Percentiles rank a stretch among this genome's conserved stretches.
phyloP scores from a whole-genome alignment of 371 early-diverging fungal species.

The Neoconidiobolus thromboides region DNA sequence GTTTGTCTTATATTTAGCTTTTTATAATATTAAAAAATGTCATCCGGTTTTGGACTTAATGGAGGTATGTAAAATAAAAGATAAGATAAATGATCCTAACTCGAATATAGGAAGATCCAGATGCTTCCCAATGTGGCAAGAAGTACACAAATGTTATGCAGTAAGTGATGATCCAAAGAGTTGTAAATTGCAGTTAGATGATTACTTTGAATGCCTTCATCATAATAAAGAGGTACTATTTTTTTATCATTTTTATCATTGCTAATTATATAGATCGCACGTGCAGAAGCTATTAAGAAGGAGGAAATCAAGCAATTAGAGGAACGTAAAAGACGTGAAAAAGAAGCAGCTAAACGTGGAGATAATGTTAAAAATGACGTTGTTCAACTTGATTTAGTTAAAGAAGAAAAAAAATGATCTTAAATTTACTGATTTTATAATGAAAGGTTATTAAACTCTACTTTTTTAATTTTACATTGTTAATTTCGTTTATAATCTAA shows the following conservation, averaged over 20 bases:
- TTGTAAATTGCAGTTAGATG: conserved; percentile 50
- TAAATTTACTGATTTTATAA: no score
- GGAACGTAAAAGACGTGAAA: neutral
- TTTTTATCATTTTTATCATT: neutral
- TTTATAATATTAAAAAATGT: conserved; percentile 11
- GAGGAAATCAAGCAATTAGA: neutral
- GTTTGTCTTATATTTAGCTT: no score
- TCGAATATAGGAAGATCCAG: conserved; percentile 43
- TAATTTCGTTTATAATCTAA: no score
- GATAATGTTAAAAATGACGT: neutral
- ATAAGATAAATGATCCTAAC: neutral
- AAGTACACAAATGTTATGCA: conserved; percentile 65
- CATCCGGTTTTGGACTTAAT: conserved; percentile 23
- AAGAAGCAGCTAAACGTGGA: neutral
- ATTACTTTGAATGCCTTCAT: conserved; percentile 64
- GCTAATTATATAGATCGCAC: neutral
- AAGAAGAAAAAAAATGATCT: neutral
- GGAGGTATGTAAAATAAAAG: conserved; percentile 14
- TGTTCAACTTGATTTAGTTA: neutral
- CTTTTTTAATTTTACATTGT: no score
- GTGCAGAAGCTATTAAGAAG: neutral
- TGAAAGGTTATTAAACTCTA: no score
- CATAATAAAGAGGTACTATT: conserved; percentile 52
- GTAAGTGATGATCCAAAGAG: conserved; percentile 44
- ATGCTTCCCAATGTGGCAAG: conserved; percentile 70